A percentile compares a stretch with the other conserved stretches of the same genome.
These are phyloP conservation scores for Fusarium nematophilum DNA, from an alignment of 2,329 filamentous ascomycete genomes.

Conservation along the genomic window DNA sequence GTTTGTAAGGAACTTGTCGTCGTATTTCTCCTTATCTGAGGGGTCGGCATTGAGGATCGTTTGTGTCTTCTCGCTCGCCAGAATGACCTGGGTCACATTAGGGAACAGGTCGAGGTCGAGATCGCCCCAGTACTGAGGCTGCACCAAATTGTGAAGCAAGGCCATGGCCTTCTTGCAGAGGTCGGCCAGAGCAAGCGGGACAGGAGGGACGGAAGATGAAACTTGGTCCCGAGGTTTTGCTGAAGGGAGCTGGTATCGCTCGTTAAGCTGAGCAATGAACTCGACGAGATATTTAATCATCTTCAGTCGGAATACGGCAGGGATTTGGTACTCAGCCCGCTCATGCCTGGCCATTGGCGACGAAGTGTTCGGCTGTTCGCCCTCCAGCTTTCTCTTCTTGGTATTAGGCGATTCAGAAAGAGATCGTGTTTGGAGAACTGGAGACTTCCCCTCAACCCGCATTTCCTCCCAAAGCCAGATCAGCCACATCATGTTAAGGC, in stretches of 20 bases:
- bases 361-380: constrained; percentile 64
- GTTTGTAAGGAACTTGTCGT: constrained; percentile 85
- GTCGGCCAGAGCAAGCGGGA: constrained; percentile 72
- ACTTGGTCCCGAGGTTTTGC: constrained; percentile 70
- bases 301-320: constrained; percentile 74
- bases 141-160: constrained; percentile 85
- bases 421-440: constrained; percentile 45
- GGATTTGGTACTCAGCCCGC: constrained; percentile 75
- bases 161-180: constrained; percentile 87
- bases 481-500: constrained; percentile 88
- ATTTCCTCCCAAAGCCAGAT: constrained; percentile 94
- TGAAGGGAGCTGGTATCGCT: constrained; percentile 83
- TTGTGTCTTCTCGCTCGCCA: constrained; percentile 82
- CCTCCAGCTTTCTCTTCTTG: constrained; percentile 82
- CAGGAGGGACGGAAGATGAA: constrained; percentile 54
- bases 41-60: constrained; percentile 69
- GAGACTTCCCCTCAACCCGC: constrained; percentile 71
- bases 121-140: constrained; percentile 90
- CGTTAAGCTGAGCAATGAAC: constrained; percentile 90
- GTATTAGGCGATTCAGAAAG: constrained; percentile 77
- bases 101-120: constrained; percentile 91
- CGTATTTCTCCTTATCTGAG: constrained; percentile 75
- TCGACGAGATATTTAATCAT: constrained; percentile 96
- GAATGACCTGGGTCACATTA: constrained; percentile 87
- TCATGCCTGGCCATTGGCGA: constrained; percentile 65